These are phyloP conservation scores for Sordariomycetes sp. DNA, from an alignment of 2,329 filamentous ascomycete species.

Conservation along the genomic window DNA sequence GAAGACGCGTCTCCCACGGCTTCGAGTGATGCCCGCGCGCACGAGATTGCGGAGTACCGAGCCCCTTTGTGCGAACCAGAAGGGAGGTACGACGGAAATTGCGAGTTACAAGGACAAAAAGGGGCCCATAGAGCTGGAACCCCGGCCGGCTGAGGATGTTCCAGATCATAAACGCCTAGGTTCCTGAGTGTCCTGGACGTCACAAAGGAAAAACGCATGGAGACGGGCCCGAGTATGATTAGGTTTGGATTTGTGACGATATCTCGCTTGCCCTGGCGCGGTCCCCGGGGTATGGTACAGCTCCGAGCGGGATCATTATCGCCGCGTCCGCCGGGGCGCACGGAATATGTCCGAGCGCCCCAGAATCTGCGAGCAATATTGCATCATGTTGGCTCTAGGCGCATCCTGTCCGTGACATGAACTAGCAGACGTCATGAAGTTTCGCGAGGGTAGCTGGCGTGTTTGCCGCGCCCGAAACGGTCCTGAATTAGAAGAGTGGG, in stretches of 20 bases:
- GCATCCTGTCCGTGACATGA: background rate
- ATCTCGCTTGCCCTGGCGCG: no score
- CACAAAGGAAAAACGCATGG: no score
- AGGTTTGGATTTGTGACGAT: no score
- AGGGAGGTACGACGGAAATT: background rate
- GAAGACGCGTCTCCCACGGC: background rate
- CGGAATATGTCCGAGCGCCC: background rate
- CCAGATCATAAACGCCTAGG: background rate
- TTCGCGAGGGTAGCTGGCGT: background rate
- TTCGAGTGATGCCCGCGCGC: background rate
- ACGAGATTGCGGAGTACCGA: background rate
- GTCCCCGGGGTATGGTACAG: background rate
- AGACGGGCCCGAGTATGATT: no score
- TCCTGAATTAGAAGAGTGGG: background rate
- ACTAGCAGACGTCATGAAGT: background rate
- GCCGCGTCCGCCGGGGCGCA: background rate
- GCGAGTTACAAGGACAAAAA: background rate
- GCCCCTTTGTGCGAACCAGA: background rate
- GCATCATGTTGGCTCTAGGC: background rate
- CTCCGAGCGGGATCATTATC: background rate
- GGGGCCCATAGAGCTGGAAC: background rate
- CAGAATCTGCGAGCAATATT: background rate
- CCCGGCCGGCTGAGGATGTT: background rate
- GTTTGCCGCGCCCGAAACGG: background rate
- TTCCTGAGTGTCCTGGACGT: background rate